Percentiles rank a stretch among this genome's conserved stretches.
Evolutionary conservation across 345 rosid genomes (phyloP).

Genomic region (Hibiscus syriacus): DNA sequence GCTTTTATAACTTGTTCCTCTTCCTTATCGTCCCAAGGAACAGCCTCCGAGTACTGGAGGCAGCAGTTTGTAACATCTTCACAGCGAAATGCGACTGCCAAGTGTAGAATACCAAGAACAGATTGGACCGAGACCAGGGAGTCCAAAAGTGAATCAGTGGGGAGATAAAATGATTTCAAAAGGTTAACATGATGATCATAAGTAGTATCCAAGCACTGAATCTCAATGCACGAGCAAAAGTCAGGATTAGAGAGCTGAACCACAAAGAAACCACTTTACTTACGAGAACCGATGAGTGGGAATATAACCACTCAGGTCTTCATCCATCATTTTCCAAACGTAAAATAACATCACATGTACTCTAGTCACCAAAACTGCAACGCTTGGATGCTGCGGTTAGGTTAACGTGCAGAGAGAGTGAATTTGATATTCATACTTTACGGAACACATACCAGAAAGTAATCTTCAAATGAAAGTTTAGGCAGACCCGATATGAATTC

Average conservation of each 20-base stretch:
- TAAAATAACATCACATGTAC: slow-evolving; percentile 29
- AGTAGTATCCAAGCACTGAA: slow-evolving; percentile 29
- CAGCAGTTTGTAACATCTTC: slow-evolving; percentile 38
- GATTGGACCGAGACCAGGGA: slow-evolving; percentile 36
- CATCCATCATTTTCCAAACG: slow-evolving; percentile 30
- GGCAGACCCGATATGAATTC: neutral
- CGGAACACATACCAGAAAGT: slow-evolving; percentile 17
- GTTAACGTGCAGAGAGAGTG: slow-evolving; percentile 27
- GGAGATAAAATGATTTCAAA: slow-evolving; percentile 32
- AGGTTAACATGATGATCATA: slow-evolving; percentile 39
- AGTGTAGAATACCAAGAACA: slow-evolving; percentile 37
- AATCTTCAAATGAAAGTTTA: neutral
- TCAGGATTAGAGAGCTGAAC: slow-evolving; percentile 23
- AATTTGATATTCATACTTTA: slow-evolving; percentile 28
- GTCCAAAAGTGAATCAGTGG: slow-evolving; percentile 26
- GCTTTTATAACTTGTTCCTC: slow-evolving; percentile 42
- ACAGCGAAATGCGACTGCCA: slow-evolving; percentile 33
- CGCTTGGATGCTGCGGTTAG: slow-evolving; percentile 15
- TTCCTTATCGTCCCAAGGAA: slow-evolving; percentile 49
- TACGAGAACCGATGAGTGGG: slow-evolving; percentile 29
- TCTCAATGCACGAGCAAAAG: slow-evolving; percentile 20
- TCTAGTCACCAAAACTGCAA: slow-evolving; percentile 26
- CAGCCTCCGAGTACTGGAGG: slow-evolving; percentile 44
- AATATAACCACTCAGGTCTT: slow-evolving; percentile 34
- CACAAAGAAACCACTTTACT: slow-evolving; percentile 36